Base-by-base conservation (phyloP, 257 asterid species). In the Cruciata laevipes region DNA sequence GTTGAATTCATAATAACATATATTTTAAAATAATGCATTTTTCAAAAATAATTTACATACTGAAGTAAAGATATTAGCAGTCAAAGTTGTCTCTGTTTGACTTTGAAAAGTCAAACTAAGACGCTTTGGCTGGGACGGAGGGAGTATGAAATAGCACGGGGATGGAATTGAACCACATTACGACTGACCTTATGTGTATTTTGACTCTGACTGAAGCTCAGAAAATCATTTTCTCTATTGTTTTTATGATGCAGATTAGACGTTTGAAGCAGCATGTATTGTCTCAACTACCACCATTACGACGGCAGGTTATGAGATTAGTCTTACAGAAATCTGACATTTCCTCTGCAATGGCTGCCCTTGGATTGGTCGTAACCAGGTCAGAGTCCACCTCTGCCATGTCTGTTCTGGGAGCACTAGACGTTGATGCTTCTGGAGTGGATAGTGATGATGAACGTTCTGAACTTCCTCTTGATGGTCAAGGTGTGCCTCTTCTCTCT, bases 201-300 rank as follows among this genome's bases (percentile, higher is more conserved):
- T n/a, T n/a, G n/a, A n/a, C n/a, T n/a, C n/a, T n/a, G 14, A 40
- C 44, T 38, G 2, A 17, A 63, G 67, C 21, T 60, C 67, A 20
- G 38, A 27, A 25, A 27, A 20, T 52, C 44, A 30, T 55, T 71
- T 37, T 67, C 71, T 20, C 32, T 51, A 40, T 67, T 56, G 31
- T 73, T 73, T 68, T 53, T 66, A 56, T 73, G 23, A 63, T 69
- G 70, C 88, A 93, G 99, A 86, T 90, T 77, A 82, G 99, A 63
- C 99, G 99, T 73, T 78, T 93, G 65, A 93, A 93, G 89, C 89
- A 86, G 76, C 95, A 93, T 35, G 97, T 93, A 67, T 74, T 90
- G 79, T 82, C 82, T 32, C 90, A 93, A 81, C 78, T 93, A 69
- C 99, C 97, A 23, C 95, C 99, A 63, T 83, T 82, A 82, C 95